Conservation (phyloP, 768 basidiomycete species). For the Boletus vermiculosoides region DNA sequence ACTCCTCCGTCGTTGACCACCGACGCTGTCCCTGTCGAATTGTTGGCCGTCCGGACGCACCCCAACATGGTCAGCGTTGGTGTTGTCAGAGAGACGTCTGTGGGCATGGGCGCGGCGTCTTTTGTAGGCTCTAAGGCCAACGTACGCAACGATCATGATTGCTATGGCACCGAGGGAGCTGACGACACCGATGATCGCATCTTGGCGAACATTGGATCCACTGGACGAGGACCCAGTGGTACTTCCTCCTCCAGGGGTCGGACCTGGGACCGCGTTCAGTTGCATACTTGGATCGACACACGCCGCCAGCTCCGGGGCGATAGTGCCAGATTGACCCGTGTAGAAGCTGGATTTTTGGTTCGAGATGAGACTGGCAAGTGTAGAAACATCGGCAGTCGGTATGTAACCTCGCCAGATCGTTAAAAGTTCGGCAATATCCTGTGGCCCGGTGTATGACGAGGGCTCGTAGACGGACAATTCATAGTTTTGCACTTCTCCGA, state of each 20-base stretch:
- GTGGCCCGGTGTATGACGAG: constrained; percentile 44
- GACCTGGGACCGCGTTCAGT: constrained; percentile 46
- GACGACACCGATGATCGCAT: constrained; percentile 92
- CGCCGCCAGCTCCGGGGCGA: constrained; percentile 56
- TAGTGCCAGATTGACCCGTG: constrained; percentile 41
- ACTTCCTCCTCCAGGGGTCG: constrained; percentile 29
- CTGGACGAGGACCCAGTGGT: constrained; percentile 25
- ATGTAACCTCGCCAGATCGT: constrained; percentile 77
- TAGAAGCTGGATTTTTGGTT: constrained; percentile 64
- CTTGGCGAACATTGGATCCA: constrained; percentile 50
- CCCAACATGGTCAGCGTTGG: constrained; percentile 31
- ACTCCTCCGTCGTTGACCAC: constrained; percentile 68
- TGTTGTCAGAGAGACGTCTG: constrained; percentile 62
- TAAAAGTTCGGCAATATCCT: constrained; percentile 50
- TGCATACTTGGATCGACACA: constrained; percentile 71
- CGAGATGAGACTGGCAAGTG: constrained; percentile 65
- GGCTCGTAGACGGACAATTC: constrained; percentile 75
- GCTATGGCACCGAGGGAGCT: constrained; percentile 78
- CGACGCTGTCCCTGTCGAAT: constrained; percentile 75
- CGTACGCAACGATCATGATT: constrained; percentile 66
- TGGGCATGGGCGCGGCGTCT: constrained; percentile 69
- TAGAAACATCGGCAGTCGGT: constrained; percentile 50
- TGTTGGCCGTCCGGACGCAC: constrained; percentile 63
- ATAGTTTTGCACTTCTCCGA: constrained; percentile 41
- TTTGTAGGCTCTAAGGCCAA: constrained; percentile 68